Percentiles rank a stretch among this genome's conserved stretches.
phyloP scores from a whole-genome alignment of 2,329 filamentous ascomycete genomes.

The Aspergillus brunneoviolaceus region DNA sequence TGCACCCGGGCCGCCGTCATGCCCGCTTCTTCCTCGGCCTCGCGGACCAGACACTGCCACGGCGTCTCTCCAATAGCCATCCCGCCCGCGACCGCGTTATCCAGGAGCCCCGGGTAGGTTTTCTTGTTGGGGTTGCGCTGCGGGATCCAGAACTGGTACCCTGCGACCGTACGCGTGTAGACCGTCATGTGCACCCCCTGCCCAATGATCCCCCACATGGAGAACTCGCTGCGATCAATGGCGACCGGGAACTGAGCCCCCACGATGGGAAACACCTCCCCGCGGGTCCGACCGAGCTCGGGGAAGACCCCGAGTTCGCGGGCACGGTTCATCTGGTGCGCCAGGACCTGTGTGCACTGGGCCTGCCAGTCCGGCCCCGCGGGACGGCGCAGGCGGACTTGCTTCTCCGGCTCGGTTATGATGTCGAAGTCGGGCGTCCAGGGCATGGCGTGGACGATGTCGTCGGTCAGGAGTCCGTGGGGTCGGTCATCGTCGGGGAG shows the following conservation, averaged over 20 bases:
- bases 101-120: slow-evolving; percentile 4
- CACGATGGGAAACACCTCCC: slow-evolving; percentile 11
- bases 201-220: slow-evolving; percentile 8
- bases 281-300: background rate
- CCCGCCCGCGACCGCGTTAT: slow-evolving; percentile 13
- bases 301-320: slow-evolving; percentile 4
- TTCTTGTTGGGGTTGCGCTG: slow-evolving; percentile 7
- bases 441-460: slow-evolving; percentile 9
- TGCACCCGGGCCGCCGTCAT: background rate
- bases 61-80: slow-evolving; percentile 11
- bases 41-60: slow-evolving; percentile 11
- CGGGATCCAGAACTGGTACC: slow-evolving; percentile 10
- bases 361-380: background rate
- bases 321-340: slow-evolving; percentile 2
- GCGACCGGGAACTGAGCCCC: slow-evolving; percentile 8
- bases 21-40: slow-evolving; percentile 11
- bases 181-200: slow-evolving; percentile 13
- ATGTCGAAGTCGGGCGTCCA: slow-evolving; percentile 12
- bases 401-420: background rate
- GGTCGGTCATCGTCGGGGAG: slow-evolving; percentile 11
- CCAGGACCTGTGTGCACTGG: slow-evolving; percentile 7
- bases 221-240: slow-evolving; percentile 9
- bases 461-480: slow-evolving; percentile 9
- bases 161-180: background rate
- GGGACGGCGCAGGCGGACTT: slow-evolving; percentile 8